These are phyloP conservation scores for Pyrenophora graminea DNA, from an alignment of 2,329 filamentous ascomycete genomes.

Conservation along the genomic window DNA sequence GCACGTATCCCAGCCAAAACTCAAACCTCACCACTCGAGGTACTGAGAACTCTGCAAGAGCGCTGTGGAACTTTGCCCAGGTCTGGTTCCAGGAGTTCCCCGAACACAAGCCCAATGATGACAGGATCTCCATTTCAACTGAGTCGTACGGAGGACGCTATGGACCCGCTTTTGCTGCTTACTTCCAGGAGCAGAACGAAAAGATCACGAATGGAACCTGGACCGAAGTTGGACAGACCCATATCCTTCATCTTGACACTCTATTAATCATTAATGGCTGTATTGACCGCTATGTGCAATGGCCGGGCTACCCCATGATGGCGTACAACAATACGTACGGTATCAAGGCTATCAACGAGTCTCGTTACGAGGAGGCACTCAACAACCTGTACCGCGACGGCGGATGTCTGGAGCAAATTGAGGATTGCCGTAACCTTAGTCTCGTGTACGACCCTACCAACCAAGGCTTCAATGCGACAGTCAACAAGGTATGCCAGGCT, in stretches of 20 bases:
- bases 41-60: slow-evolving; percentile 58
- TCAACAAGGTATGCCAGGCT: slow-evolving; percentile 49
- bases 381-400: slow-evolving; percentile 51
- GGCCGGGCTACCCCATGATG: slow-evolving; percentile 54
- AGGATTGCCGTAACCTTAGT: slow-evolving; percentile 55
- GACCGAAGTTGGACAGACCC: slow-evolving; percentile 39
- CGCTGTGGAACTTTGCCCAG: slow-evolving; percentile 63
- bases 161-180: slow-evolving; percentile 60
- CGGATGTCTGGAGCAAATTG: slow-evolving; percentile 61
- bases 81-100: slow-evolving; percentile 68
- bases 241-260: slow-evolving; percentile 53
- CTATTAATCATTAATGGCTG: slow-evolving; percentile 62
- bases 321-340: slow-evolving; percentile 64
- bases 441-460: slow-evolving; percentile 56
- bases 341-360: slow-evolving; percentile 56
- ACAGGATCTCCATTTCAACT: slow-evolving; percentile 57
- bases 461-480: slow-evolving; percentile 42
- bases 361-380: slow-evolving; percentile 52
- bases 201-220: slow-evolving; percentile 51
- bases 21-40: slow-evolving; percentile 53
- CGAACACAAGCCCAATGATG: slow-evolving; percentile 62
- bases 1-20: slow-evolving; percentile 57
- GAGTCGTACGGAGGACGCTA: slow-evolving; percentile 63
- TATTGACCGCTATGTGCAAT: slow-evolving; percentile 56
- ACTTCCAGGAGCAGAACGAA: slow-evolving; percentile 62